A percentile compares a stretch with the other conserved stretches of the same genome.
These are phyloP conservation scores for Phascolomyces articulosus DNA, from an alignment of 371 early-diverging fungal species.

Conservation along the genomic window DNA sequence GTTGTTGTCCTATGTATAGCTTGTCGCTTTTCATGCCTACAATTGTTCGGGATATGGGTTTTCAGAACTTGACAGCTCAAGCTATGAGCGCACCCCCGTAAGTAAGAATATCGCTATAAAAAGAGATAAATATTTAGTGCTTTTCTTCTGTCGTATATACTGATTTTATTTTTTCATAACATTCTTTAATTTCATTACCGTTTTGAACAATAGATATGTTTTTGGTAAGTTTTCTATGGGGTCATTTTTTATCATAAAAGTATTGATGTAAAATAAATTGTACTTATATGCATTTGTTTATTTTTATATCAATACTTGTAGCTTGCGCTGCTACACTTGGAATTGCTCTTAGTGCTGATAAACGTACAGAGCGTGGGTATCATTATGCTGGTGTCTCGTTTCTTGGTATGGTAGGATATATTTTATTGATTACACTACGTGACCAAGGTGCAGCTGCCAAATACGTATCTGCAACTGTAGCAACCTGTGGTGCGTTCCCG, in stretches of 20 bases:
- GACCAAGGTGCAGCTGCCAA: constrained; percentile 13
- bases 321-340: constrained; percentile 58
- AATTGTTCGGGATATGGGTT: constrained; percentile 71
- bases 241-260: too few relatives aligned
- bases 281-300: too few relatives aligned
- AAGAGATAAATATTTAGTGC: too few relatives aligned
- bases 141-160: too few relatives aligned
- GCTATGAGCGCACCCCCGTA: constrained; percentile 34
- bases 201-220: too few relatives aligned
- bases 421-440: constrained; percentile 50
- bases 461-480: constrained; percentile 55
- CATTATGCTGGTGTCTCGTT: constrained; percentile 60
- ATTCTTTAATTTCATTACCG: neutral
- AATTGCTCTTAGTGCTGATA: constrained; percentile 65
- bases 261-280: too few relatives aligned
- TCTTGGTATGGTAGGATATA: constrained; percentile 68
- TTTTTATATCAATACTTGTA: neutral
- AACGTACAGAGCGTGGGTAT: constrained; percentile 60
- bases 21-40: constrained; percentile 71
- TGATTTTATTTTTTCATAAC: neutral
- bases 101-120: too few relatives aligned
- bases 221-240: too few relatives aligned
- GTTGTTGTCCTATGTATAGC: constrained; percentile 59
- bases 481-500: constrained; percentile 55
- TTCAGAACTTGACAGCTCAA: constrained; percentile 46